Evolutionary conservation across 495 filamentous ascomycete genomes (phyloP).

Genomic region (Wilcoxina mikolae): DNA sequence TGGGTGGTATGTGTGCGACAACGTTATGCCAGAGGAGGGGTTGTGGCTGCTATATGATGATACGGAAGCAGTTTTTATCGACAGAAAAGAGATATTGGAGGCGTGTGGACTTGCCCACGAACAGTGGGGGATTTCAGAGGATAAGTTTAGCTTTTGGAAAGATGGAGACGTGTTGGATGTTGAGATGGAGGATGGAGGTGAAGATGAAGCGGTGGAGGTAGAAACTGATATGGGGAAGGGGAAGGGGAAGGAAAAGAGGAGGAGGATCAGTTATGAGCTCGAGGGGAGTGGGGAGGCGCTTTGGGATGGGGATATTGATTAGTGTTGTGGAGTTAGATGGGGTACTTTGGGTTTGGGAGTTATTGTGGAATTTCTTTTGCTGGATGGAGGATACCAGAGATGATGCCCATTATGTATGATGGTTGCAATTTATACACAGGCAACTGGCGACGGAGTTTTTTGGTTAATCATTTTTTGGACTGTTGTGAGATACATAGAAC

Average conservation of each 20-base stretch:
- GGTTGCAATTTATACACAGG: too few relatives aligned
- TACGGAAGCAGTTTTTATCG: slow-evolving; percentile 15
- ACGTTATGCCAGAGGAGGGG: slow-evolving; percentile 22
- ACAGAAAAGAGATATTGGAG: slow-evolving; percentile 18
- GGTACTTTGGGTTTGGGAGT: too few relatives aligned
- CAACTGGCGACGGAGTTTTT: too few relatives aligned
- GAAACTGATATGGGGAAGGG: neutral
- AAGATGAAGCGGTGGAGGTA: neutral
- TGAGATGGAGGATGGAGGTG: neutral
- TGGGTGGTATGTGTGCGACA: slow-evolving; percentile 26
- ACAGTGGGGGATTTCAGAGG: neutral
- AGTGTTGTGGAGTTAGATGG: too few relatives aligned
- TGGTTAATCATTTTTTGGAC: too few relatives aligned
- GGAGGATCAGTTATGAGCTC: neutral
- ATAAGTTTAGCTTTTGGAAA: neutral
- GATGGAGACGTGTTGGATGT: neutral
- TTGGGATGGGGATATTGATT: too few relatives aligned
- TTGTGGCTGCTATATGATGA: slow-evolving; percentile 27
- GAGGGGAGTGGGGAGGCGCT: too few relatives aligned
- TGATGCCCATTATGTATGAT: too few relatives aligned
- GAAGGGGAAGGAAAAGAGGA: neutral
- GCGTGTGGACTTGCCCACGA: slow-evolving; percentile 11
- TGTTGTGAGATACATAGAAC: too few relatives aligned
- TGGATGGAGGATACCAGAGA: too few relatives aligned
- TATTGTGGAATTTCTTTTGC: too few relatives aligned